These are phyloP conservation scores for Orbilia quercus DNA, from an alignment of 2,329 filamentous ascomycete genomes.

Conservation along the genomic window DNA sequence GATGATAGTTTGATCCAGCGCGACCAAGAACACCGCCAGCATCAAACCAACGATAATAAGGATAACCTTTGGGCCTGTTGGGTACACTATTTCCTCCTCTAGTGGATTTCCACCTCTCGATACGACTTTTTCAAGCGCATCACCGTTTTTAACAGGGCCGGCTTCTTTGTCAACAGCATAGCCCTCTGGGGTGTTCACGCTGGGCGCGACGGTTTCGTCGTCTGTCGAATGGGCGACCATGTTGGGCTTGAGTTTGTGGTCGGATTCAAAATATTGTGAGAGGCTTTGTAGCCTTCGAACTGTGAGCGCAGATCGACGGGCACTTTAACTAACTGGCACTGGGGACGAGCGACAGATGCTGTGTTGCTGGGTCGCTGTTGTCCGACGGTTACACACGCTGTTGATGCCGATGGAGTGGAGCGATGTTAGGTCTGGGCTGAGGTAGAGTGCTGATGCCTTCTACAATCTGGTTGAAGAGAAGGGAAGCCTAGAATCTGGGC, in stretches of 20 bases:
- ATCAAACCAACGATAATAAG: conserved; percentile 43
- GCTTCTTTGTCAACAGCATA: conserved; percentile 37
- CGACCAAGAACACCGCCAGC: conserved; percentile 50
- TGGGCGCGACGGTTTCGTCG: conserved; percentile 51
- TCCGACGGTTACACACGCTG: neutral
- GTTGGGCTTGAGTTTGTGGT: neutral
- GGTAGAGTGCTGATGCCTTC: neutral
- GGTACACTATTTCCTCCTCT: conserved; percentile 45
- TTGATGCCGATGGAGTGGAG: neutral
- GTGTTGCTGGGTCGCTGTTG: neutral
- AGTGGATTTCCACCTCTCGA: conserved; percentile 44
- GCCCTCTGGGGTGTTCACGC: conserved; percentile 35
- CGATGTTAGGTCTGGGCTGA: neutral
- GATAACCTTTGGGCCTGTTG: conserved; percentile 31
- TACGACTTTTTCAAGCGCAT: conserved; percentile 31
- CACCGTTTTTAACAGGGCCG: conserved; percentile 3
- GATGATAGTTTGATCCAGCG: conserved; percentile 52
- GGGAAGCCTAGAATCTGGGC: neutral
- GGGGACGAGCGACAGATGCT: neutral
- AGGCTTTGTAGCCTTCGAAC: neutral
- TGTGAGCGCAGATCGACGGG: neutral
- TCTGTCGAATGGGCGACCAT: conserved; percentile 51
- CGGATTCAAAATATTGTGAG: neutral
- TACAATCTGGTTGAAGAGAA: neutral
- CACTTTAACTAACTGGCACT: neutral